Conservation (phyloP, 2,329 filamentous ascomycete species). For the Ophiostoma quercus region DNA sequence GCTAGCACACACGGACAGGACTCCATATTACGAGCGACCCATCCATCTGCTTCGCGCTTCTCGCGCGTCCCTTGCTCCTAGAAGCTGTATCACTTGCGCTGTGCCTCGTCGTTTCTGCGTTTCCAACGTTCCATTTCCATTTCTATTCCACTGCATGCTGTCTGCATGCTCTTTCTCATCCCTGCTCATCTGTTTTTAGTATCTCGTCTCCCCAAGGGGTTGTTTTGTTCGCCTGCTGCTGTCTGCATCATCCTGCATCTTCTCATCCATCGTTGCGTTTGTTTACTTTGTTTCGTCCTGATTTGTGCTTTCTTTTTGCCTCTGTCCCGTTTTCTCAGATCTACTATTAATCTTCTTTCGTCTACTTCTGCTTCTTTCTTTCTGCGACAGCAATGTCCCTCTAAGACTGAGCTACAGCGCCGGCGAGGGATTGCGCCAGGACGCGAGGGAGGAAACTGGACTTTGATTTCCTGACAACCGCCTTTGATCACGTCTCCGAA, state of each 20-base stretch:
- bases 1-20: background rate
- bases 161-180: slow-evolving; percentile 1
- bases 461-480: background rate
- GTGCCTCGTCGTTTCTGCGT: background rate
- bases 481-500: background rate
- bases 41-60: slow-evolving; percentile 25
- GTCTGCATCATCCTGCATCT: background rate
- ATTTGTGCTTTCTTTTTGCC: background rate
- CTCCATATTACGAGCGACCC: background rate
- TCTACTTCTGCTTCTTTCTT: slow-evolving; percentile 1
- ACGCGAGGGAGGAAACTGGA: slow-evolving; percentile 25
- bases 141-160: background rate
- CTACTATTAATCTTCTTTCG: background rate
- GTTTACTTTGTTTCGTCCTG: background rate
- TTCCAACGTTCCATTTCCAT: background rate
- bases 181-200: background rate
- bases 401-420: slow-evolving; percentile 16
- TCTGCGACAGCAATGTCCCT: slow-evolving; percentile 20
- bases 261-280: background rate
- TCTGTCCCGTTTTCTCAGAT: background rate
- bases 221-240: background rate
- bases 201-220: background rate
- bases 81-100: slow-evolving; percentile 10
- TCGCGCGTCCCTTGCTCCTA: slow-evolving; percentile 25
- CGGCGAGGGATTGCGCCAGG: slow-evolving; percentile 24